Evolutionary conservation across 495 filamentous ascomycete species (phyloP).

Genomic region (Bryoglossum gracile): DNA sequence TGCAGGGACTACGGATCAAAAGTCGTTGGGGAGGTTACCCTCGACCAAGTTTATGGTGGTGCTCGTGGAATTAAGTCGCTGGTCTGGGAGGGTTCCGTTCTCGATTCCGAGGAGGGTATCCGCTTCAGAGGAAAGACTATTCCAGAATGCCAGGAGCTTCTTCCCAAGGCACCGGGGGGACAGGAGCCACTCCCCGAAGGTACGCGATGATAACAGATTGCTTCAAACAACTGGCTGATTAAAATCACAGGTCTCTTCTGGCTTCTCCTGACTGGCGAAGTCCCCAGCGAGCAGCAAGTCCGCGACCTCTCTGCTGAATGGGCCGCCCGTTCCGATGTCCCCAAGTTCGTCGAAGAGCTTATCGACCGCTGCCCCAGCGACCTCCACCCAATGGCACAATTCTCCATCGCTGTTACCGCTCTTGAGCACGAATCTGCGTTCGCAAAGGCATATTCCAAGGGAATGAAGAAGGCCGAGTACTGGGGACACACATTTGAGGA

Average conservation of each 20-base stretch:
- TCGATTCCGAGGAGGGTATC: conserved; percentile 98
- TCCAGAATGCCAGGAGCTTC: conserved; percentile 93
- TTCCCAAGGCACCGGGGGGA: conserved; percentile 93
- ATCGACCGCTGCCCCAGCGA: conserved; percentile 98
- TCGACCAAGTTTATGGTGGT: conserved; percentile 99
- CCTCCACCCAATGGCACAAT: conserved; percentile 99
- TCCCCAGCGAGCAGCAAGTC: conserved; percentile 95
- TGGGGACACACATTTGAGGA: conserved; percentile 99
- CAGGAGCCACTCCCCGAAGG: conserved; percentile 95
- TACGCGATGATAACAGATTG: conserved; percentile 25
- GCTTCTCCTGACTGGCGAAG: conserved; percentile 95
- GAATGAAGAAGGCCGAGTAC: conserved; percentile 98
- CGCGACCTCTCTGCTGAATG: conserved; percentile 95
- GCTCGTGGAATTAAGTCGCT: conserved; percentile 97
- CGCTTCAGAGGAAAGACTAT: conserved; percentile 98
- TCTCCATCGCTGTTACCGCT: conserved; percentile 94
- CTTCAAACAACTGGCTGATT: conserved; percentile 1
- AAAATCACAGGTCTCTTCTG: conserved; percentile 78
- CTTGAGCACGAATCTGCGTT: conserved; percentile 97
- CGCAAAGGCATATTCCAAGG: conserved; percentile 96
- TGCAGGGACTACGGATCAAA: conserved; percentile 84
- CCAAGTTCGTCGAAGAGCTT: conserved; percentile 96
- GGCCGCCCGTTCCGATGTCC: conserved; percentile 93
- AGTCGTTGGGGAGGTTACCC: conserved; percentile 93
- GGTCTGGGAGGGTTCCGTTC: conserved; percentile 98